Conservation (phyloP, 2,329 filamentous ascomycete species). For the Fusarium sp. region DNA sequence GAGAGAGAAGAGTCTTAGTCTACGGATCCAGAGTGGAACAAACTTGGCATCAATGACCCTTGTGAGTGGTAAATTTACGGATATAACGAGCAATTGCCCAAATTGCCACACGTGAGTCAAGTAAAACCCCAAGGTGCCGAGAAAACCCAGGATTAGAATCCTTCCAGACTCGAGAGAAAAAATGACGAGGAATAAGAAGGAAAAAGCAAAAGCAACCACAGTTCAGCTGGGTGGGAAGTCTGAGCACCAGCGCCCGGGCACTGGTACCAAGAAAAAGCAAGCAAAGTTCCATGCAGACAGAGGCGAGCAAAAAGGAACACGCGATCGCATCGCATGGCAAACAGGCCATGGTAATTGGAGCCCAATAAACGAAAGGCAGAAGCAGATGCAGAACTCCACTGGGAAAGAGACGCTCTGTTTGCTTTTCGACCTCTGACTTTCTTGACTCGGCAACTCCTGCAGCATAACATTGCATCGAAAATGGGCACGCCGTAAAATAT, state of each 20-base stretch:
- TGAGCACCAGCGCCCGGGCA: background rate
- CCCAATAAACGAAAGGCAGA: background rate
- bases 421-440: background rate
- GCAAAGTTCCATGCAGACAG: background rate
- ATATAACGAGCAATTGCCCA: background rate
- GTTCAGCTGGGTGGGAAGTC: background rate
- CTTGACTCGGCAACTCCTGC: background rate
- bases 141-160: background rate
- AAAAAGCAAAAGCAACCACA: background rate
- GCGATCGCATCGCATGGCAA: background rate
- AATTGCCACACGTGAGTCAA: slow-evolving; percentile 6
- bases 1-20: background rate
- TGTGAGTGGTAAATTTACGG: background rate
- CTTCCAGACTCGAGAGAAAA: background rate
- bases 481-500: background rate
- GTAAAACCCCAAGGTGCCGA: background rate
- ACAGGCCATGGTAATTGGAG: background rate
- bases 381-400: slow-evolving; percentile 6
- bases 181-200: background rate
- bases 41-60: slow-evolving; percentile 2
- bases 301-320: background rate
- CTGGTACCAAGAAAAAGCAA: background rate
- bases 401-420: background rate
- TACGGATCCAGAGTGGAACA: slow-evolving; percentile 9
- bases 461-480: background rate